Percentiles rank a stretch among this genome's conserved stretches.
phyloP scores from a whole-genome alignment of 305 asterid species.

The Rubia peregrina region DNA sequence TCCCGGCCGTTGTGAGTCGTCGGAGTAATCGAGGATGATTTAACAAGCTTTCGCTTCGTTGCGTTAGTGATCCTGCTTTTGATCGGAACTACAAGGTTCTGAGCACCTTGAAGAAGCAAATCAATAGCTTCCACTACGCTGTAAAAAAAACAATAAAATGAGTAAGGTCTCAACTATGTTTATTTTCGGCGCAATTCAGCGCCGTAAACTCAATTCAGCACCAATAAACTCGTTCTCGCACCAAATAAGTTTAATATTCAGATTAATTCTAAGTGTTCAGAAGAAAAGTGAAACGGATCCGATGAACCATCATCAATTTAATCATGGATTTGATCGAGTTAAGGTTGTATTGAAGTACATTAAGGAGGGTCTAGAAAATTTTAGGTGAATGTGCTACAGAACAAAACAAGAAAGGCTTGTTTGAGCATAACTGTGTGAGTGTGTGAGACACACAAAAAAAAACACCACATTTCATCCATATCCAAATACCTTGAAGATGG shows the following conservation, averaged over 20 bases:
- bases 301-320: neutral
- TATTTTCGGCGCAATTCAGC: too few relatives aligned
- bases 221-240: too few relatives aligned
- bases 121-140: conserved; percentile 84
- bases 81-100: conserved; percentile 78
- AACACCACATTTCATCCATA: neutral
- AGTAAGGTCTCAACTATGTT: neutral
- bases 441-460: neutral
- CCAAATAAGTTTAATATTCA: too few relatives aligned
- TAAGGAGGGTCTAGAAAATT: conserved; percentile 5
- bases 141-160: conserved; percentile 12
- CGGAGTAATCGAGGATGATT: conserved; percentile 28
- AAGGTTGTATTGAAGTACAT: neutral
- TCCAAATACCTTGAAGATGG: conserved; percentile 54
- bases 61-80: conserved; percentile 26
- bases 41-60: conserved; percentile 46
- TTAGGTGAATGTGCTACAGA: neutral
- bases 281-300: neutral
- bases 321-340: neutral
- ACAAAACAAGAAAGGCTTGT: conserved; percentile 8
- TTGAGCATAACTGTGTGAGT: neutral
- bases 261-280: too few relatives aligned
- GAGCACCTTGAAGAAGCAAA: conserved; percentile 65
- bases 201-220: too few relatives aligned
- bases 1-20: conserved; percentile 58